These are phyloP conservation scores for Thraustochytrium striatum DNA, from an alignment of 352 stramenopile genomes.

Conservation along the genomic window DNA sequence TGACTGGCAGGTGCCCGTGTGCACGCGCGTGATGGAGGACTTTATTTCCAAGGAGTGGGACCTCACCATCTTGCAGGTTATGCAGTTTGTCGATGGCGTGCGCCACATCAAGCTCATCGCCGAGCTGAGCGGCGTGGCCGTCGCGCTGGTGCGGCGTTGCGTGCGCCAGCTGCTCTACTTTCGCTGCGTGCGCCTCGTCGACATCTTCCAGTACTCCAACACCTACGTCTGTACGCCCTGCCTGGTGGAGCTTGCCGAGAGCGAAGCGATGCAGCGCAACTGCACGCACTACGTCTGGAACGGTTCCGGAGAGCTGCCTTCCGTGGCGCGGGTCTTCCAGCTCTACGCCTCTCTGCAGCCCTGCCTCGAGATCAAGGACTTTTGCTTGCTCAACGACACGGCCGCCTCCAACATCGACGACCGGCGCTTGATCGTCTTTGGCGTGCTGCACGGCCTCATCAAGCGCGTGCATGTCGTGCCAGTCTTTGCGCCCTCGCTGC, in stretches of 20 bases:
- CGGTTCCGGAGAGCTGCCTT: neutral
- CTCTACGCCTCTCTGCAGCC: conserved; percentile 42
- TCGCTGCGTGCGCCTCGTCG: conserved; percentile 50
- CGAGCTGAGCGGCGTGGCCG: conserved; percentile 44
- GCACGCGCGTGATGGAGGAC: conserved; percentile 21
- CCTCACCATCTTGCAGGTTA: conserved; percentile 48
- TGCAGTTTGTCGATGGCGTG: conserved; percentile 52
- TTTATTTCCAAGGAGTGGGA: conserved; percentile 51
- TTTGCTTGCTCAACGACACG: conserved; percentile 38
- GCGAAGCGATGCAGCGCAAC: conserved; percentile 12
- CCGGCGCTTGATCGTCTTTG: conserved; percentile 49
- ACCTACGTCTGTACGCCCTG: conserved; percentile 41
- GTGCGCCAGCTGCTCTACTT: conserved; percentile 52
- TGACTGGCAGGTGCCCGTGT: conserved; percentile 47
- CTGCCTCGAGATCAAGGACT: conserved; percentile 41
- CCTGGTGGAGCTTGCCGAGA: conserved; percentile 25
- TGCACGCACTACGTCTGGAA: conserved; percentile 40
- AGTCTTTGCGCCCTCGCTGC: neutral
- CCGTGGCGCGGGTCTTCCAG: conserved; percentile 35
- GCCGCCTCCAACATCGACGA: conserved; percentile 40
- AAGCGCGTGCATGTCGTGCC: conserved; percentile 22
- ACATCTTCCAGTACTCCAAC: conserved; percentile 55
- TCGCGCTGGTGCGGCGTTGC: conserved; percentile 45
- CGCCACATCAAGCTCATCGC: conserved; percentile 49
- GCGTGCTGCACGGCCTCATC: conserved; percentile 50